A percentile compares a stretch with the other conserved stretches of the same genome.
phyloP scores from a whole-genome alignment of 345 rosid species.

The Nasturtium officinale region DNA sequence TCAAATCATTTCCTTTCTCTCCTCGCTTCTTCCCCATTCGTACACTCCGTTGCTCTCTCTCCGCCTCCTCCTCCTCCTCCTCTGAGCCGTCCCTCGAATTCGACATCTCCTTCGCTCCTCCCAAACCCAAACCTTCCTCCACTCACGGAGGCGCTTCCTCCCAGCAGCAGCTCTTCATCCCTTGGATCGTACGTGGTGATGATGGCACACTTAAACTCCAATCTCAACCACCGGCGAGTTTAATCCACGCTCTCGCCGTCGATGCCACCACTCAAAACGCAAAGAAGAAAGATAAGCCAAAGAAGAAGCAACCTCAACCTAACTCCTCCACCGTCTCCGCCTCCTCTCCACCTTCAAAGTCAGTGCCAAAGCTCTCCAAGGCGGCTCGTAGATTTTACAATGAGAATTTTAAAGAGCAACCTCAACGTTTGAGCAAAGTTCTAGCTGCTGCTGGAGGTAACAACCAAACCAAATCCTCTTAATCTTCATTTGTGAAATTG shows the following conservation, averaged over 20 bases:
- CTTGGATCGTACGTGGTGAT: slow-evolving; percentile 92
- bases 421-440: slow-evolving; percentile 87
- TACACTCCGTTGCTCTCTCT: slow-evolving; percentile 41
- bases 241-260: slow-evolving; percentile 62
- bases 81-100: slow-evolving; percentile 50
- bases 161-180: slow-evolving; percentile 66
- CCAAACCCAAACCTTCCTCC: slow-evolving; percentile 54
- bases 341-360: slow-evolving; percentile 13
- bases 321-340: background rate
- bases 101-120: slow-evolving; percentile 83
- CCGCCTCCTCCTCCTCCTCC: slow-evolving; percentile 53
- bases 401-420: slow-evolving; percentile 65
- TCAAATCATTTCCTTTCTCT: slow-evolving; percentile 42
- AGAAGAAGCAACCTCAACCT: slow-evolving; percentile 37
- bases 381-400: slow-evolving; percentile 89
- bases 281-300: slow-evolving; percentile 54
- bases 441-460: slow-evolving; percentile 98
- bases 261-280: slow-evolving; percentile 62
- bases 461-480: background rate
- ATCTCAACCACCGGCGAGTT: slow-evolving; percentile 65
- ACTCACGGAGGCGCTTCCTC: slow-evolving; percentile 3
- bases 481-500: background rate
- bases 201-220: slow-evolving; percentile 81
- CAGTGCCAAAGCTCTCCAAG: slow-evolving; percentile 59
- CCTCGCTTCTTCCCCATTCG: slow-evolving; percentile 49